Base-by-base conservation (phyloP, 805 yeast genomes). In the Kluyveromyces lactis region DNA sequence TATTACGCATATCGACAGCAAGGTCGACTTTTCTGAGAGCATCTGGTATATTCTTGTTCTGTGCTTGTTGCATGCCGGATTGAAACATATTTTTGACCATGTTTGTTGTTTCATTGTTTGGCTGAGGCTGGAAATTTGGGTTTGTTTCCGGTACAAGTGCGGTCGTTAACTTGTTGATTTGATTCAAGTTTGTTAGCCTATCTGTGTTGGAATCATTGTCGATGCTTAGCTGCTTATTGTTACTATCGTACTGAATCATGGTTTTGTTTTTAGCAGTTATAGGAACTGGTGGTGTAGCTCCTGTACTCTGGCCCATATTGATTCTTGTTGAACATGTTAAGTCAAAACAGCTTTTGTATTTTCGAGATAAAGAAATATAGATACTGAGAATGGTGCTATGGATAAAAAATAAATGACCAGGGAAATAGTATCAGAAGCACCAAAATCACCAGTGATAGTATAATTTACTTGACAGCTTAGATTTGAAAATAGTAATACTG, bases 401-500 rank as follows among this genome's bases (percentile, higher is more conserved):
- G n/a, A n/a, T n/a, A n/a, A n/a, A n/a, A n/a, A n/a, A n/a, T n/a
- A n/a, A n/a, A n/a, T n/a, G n/a, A n/a, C n/a, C n/a, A n/a, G n/a
- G n/a, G n/a, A n/a, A n/a, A n/a, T n/a, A n/a, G n/a, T n/a, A n/a
- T n/a, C n/a, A n/a, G n/a, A n/a, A n/a, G n/a, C n/a, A n/a, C n/a
- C n/a, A n/a, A n/a, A n/a, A n/a, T n/a, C n/a, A n/a, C n/a, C n/a
- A n/a, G n/a, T n/a, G n/a, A n/a, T 73, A 79, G 82, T 96, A 92
- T 86, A 73, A 92, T 78, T 60, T 81, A 90, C 56, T 85, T 85
- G 64, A 92, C 98, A 60, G 92, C 97, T 65, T 81, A 83, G 56
- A 90, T 97, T 78, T 92, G 98, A 62, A 98, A n/a, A n/a, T n/a
- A n/a, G n/a, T n/a, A n/a, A n/a, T n/a, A n/a, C n/a, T n/a, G n/a